Conservation (phyloP, 768 basidiomycete species). For the Suillus subalutaceus region DNA sequence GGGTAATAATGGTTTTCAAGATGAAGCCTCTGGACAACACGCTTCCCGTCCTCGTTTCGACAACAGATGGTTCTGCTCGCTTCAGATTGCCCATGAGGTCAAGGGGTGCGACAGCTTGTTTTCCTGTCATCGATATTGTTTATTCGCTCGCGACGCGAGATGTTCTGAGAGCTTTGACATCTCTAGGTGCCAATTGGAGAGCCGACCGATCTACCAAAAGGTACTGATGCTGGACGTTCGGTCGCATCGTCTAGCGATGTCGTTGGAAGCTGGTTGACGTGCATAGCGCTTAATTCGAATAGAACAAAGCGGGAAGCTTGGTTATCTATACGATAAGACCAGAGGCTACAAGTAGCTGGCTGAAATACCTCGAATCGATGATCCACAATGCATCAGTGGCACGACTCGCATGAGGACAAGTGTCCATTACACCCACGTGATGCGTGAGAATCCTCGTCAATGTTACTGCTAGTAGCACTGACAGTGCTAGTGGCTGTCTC, state of each 20-base stretch:
- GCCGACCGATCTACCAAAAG: slow-evolving; percentile 15
- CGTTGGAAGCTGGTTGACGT: neutral
- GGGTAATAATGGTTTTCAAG: slow-evolving; percentile 92
- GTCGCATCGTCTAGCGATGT: slow-evolving; percentile 1
- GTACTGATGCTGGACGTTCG: slow-evolving; percentile 16
- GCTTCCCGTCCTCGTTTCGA: slow-evolving; percentile 81
- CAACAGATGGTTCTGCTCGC: slow-evolving; percentile 71
- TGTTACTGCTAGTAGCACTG: neutral
- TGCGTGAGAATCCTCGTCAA: neutral
- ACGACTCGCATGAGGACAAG: neutral
- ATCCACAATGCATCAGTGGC: neutral
- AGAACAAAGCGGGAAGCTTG: neutral
- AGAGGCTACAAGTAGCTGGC: neutral
- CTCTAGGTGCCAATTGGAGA: slow-evolving; percentile 9
- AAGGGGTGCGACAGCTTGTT: slow-evolving; percentile 36
- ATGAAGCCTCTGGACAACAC: slow-evolving; percentile 90
- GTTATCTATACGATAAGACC: neutral
- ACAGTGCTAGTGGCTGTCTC: neutral
- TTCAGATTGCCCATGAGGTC: slow-evolving; percentile 68
- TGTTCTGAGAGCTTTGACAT: neutral
- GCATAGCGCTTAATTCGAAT: neutral
- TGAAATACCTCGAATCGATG: slow-evolving; percentile 2
- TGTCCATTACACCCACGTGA: neutral
- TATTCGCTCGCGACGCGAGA: slow-evolving; percentile 10
- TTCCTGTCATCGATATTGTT: slow-evolving; percentile 5